Evolutionary conservation across 2,329 filamentous ascomycete genomes (phyloP), one percentile per base, ranked within the genome.

Genomic region (Juglanconis juglandina): DNA sequence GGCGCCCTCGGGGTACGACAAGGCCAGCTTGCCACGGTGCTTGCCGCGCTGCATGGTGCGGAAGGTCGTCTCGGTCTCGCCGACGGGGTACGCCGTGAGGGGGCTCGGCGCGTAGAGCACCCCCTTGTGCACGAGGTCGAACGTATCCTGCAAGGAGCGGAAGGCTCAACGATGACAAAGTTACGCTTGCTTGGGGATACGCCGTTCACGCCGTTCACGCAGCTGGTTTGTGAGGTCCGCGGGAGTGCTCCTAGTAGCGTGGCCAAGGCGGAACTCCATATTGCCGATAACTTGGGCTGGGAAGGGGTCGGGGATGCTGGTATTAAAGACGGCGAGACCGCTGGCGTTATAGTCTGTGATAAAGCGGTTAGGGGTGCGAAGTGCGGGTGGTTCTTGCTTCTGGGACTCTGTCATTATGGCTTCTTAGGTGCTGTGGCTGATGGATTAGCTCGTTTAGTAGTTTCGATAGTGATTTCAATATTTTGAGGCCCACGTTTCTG

Each of bases 231-330:
- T 72, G 63, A 85, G 71, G 53, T 78, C 68, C 35, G 79, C 75
- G 1, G 82, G 81, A 56, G 76, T 78, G 51, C 73, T 68, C 51
- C 76, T 74, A 4, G 82, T 79, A 7, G 77, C 76, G 69, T 83
- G 84, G 60, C 53, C 53, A 10, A 62, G 58, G 53, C 60, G 60
- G 58, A 62, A 62, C 13, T 17, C 76, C 44, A 77, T 76, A 63
- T 79, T 76, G 63, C 62, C 54, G 48, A 66, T 62, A 17, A 49
- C 52, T 34, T 64, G 47, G 11, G 52, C 59, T 9, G 69, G 64
- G 14, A 66, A 57, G 13, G 63, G 56, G 2, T 70, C 60, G 1
- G 71, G 61, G 37, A 74, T 60, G 14, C 65, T 58, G 30, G 52
- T 60, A 35, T 70, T 71, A 65, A 77, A 74, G 52, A 76, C 66